phyloP scores from a whole-genome alignment of 768 basidiomycete genomes.

The Russula earlei region DNA sequence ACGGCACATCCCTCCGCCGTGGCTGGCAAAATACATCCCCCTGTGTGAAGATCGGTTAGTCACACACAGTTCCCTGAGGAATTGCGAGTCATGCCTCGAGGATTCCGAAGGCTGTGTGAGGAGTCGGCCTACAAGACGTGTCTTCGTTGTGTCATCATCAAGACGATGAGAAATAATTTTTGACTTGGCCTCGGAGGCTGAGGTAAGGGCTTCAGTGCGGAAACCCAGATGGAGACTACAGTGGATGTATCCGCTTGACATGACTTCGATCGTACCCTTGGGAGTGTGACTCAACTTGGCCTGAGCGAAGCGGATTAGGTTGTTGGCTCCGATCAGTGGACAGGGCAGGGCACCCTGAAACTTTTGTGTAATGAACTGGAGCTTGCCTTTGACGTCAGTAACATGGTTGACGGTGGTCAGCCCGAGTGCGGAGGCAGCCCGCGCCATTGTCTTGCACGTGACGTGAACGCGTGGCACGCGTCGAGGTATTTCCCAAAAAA shows the following conservation, averaged over 20 bases:
- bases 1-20: constrained; percentile 11
- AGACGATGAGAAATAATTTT: no score
- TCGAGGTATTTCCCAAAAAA: constrained; percentile 15
- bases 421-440: no score
- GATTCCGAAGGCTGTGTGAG: neutral
- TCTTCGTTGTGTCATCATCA: neutral
- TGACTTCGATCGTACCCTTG: constrained; percentile 14
- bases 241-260: constrained; percentile 3
- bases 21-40: neutral
- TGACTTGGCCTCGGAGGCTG: neutral
- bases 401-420: neutral
- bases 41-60: neutral
- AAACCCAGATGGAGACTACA: neutral
- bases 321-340: constrained; percentile 4
- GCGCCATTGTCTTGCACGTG: constrained; percentile 13
- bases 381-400: constrained; percentile 2
- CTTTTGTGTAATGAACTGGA: neutral
- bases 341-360: constrained; percentile 3
- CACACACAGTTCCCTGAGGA: neutral
- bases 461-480: constrained; percentile 18
- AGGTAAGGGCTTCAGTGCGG: constrained; percentile 11
- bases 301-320: constrained; percentile 11
- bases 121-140: neutral
- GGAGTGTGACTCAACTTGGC: constrained; percentile 11
- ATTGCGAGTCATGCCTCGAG: neutral